Base-by-base conservation (phyloP, 2,329 filamentous ascomycete species). In the Pseudocercospora pini-densiflorae region DNA sequence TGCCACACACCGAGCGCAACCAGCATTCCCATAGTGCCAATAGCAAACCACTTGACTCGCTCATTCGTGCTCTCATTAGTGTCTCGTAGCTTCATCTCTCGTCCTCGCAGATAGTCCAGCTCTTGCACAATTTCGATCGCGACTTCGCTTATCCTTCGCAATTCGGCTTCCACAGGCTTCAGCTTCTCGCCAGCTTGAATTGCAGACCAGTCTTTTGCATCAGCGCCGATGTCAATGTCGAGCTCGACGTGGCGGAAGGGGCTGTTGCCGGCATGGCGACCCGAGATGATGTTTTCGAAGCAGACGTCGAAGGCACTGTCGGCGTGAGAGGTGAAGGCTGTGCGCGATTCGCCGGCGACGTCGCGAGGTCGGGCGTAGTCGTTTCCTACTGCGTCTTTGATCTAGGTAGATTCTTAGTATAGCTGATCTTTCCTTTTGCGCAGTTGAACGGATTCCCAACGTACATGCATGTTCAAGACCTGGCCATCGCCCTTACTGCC, bases 11-110 rank as follows among this genome's bases (percentile, higher is more conserved):
- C 97, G 74, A 99, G 85, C 36, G 88, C 92, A 72, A 97, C 85
- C 74, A 99, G 84, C 85, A 97, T 90, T 69, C 93, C 91, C 83
- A 97, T 98, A 29, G 94, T 98, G 71, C 90, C 89, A 79, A 97
- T 89, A 58, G 94, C 94, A 81, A 99, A 99, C 93, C 93, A 98
- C 86, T 98, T 99, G 77, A 99, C 95, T 66, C 95, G 89, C 82
- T 92, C 95, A 83, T 99, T 99, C 72, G 95, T 99, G 86, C 94
- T 98, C 90, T 99, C 95, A 81, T 99, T 99, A 74, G 95, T 99
- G 83, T 99, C 94, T 79, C 95, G 87, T 75, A 99, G 87, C 85
- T 93, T 97, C 87, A 97, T 93, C 86, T 99, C 95, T 75, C 95
- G 88, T 45, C 81, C 76, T 72, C 95, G 88, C 75, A 99, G 88